phyloP scores from a whole-genome alignment of 495 filamentous ascomycete species.

The Aspergillus nidulans region DNA sequence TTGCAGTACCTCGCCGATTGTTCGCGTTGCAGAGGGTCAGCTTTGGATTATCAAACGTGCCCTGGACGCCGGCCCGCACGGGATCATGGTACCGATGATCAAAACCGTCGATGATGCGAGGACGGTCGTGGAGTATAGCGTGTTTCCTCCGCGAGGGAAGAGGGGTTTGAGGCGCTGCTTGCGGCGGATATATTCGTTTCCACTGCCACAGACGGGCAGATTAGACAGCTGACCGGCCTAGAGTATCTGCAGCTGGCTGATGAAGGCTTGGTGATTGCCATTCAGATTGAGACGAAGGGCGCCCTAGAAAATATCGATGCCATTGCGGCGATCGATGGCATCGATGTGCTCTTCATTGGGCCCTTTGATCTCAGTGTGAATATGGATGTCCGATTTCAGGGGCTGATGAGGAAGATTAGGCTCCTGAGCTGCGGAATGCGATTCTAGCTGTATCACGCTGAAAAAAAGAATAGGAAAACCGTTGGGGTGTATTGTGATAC shows the following conservation, averaged over 20 bases:
- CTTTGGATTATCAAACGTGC: slow-evolving; percentile 70
- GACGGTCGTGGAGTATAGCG: slow-evolving; percentile 51
- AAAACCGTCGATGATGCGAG: slow-evolving; percentile 63
- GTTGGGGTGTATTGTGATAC: no score
- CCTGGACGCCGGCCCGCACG: slow-evolving; percentile 54
- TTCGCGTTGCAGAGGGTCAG: slow-evolving; percentile 60
- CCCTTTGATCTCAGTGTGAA: slow-evolving; percentile 61
- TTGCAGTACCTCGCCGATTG: slow-evolving; percentile 62
- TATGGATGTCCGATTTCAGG: slow-evolving; percentile 64
- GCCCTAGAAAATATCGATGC: slow-evolving; percentile 61
- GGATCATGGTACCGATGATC: slow-evolving; percentile 59
- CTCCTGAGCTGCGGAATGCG: slow-evolving; percentile 13
- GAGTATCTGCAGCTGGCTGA: neutral
- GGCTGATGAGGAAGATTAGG: slow-evolving; percentile 58
- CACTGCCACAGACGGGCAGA: no score
- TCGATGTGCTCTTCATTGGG: slow-evolving; percentile 74
- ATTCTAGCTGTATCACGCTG: no score
- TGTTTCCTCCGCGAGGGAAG: slow-evolving; percentile 30
- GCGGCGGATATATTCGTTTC: neutral
- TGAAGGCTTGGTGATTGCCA: slow-evolving; percentile 56
- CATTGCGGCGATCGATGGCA: slow-evolving; percentile 65
- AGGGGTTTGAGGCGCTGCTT: slow-evolving; percentile 2
- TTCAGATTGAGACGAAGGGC: slow-evolving; percentile 79
- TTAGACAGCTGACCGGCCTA: neutral
- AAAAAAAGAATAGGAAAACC: no score